These are phyloP conservation scores for Euphorbia schlechtendalii DNA, from an alignment of 441 rosid species.

Conservation along the genomic window DNA sequence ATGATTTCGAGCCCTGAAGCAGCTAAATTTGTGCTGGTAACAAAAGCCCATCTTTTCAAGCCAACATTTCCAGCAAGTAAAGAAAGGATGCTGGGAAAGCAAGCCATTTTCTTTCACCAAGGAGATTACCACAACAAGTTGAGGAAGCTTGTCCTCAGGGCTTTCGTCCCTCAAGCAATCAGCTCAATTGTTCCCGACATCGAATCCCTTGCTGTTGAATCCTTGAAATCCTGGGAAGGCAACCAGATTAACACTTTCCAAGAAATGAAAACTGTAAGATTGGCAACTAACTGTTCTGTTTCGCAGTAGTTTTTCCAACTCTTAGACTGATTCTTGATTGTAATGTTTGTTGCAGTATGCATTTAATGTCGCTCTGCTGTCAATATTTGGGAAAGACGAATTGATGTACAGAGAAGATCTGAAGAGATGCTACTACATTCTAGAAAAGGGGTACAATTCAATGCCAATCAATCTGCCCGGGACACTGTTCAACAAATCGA, in stretches of 20 bases:
- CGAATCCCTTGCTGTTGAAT: slow-evolving; percentile 47
- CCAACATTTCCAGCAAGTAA: slow-evolving; percentile 96
- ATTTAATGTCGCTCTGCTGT: slow-evolving; percentile 79
- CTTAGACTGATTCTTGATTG: background rate
- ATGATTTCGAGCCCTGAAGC: slow-evolving; percentile 95
- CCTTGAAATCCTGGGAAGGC: slow-evolving; percentile 54
- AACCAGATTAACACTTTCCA: slow-evolving; percentile 60
- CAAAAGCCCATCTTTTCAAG: slow-evolving; percentile 75
- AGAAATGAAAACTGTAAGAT: slow-evolving; percentile 79
- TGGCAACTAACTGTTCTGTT: background rate
- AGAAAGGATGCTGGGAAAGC: slow-evolving; percentile 90
- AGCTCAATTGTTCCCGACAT: slow-evolving; percentile 45
- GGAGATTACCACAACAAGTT: slow-evolving; percentile 77
- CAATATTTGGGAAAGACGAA: slow-evolving; percentile 87
- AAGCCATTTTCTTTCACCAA: slow-evolving; percentile 91
- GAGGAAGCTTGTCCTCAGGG: slow-evolving; percentile 86
- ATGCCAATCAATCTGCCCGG: slow-evolving; percentile 91
- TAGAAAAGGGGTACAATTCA: slow-evolving; percentile 92
- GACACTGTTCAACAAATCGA: slow-evolving; percentile 78
- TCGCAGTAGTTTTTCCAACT: no score
- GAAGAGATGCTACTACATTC: slow-evolving; percentile 78
- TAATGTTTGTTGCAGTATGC: slow-evolving; percentile 49
- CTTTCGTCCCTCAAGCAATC: slow-evolving; percentile 72
- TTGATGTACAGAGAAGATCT: slow-evolving; percentile 74
- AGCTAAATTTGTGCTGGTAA: slow-evolving; percentile 78